Conservation (phyloP, 208 protist species). For the Leishmania arabica region DNA sequence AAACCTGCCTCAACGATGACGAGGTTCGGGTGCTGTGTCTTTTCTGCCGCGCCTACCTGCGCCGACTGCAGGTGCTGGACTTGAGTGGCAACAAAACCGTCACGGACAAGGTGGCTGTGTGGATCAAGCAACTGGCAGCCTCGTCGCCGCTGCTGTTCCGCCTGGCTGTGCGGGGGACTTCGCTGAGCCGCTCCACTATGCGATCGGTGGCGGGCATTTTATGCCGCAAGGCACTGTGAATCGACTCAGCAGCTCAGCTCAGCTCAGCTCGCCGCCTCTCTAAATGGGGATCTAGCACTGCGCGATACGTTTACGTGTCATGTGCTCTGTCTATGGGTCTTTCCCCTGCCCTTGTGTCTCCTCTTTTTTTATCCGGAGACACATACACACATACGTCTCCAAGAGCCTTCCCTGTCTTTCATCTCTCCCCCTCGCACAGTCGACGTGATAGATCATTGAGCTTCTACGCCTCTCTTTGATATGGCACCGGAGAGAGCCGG, state of each 20-base stretch:
- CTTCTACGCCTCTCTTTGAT: not conserved
- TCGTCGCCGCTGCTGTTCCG: constrained; percentile 25
- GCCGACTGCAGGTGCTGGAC: constrained; percentile 34
- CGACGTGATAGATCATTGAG: not conserved
- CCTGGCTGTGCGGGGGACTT: constrained; percentile 19
- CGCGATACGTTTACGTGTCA: not conserved
- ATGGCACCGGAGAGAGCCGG: not conserved
- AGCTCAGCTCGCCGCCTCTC: not conserved
- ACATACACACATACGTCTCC: not conserved
- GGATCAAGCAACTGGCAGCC: constrained; percentile 25
- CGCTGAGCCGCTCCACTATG: constrained; percentile 10
- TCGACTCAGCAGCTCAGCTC: not conserved
- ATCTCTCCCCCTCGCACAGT: not conserved
- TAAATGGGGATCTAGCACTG: not conserved
- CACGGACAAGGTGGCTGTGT: constrained; percentile 21
- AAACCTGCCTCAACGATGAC: constrained; percentile 22
- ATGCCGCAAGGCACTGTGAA: constrained; percentile 14
- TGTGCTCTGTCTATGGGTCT: not conserved
- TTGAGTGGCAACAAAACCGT: constrained; percentile 31
- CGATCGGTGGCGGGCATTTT: constrained; percentile 14
- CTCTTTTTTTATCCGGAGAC: not conserved
- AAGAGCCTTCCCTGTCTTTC: not conserved
- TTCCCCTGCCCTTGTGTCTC: not conserved
- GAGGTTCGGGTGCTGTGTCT: constrained; percentile 34
- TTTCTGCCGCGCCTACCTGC: constrained; percentile 51